A percentile compares a stretch with the other conserved stretches of the same genome.
phyloP scores from a whole-genome alignment of 768 basidiomycete species.

The Mycena indigotica region DNA sequence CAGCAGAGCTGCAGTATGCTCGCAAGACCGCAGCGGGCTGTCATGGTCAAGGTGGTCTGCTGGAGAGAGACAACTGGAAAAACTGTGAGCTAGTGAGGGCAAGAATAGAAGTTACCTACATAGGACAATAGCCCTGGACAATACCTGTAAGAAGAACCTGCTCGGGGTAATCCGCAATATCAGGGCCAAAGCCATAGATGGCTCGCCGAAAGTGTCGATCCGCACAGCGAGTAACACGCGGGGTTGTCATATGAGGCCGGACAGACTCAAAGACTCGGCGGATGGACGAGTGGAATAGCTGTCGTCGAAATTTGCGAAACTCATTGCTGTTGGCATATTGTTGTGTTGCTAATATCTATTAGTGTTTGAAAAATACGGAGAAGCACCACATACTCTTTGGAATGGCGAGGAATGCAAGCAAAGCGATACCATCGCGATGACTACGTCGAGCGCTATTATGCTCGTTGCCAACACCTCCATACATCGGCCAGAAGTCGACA shows the following conservation, averaged over 20 bases:
- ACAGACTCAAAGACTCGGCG: conserved; percentile 26
- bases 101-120: conserved; percentile 25
- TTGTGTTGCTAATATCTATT: neutral
- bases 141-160: conserved; percentile 35
- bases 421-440: conserved; percentile 31
- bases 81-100: conserved; percentile 8
- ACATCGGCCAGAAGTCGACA: conserved; percentile 39
- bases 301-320: conserved; percentile 31
- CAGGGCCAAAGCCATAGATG: conserved; percentile 37
- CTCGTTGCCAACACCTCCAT: conserved; percentile 35
- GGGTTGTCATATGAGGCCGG: conserved; percentile 28
- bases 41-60: conserved; percentile 29
- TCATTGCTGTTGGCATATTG: conserved; percentile 20
- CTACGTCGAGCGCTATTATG: conserved; percentile 34
- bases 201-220: conserved; percentile 33
- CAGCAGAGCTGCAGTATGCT: conserved; percentile 25
- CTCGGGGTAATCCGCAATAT: conserved; percentile 45
- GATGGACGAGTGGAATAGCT: conserved; percentile 36
- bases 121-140: conserved; percentile 39
- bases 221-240: conserved; percentile 25
- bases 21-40: conserved; percentile 15
- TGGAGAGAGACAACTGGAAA: conserved; percentile 28
- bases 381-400: conserved; percentile 26
- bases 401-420: conserved; percentile 35
- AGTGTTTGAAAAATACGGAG: neutral